Evolutionary conservation across 352 stramenopile genomes (phyloP).

Genomic region (Plasmopara viticola): DNA sequence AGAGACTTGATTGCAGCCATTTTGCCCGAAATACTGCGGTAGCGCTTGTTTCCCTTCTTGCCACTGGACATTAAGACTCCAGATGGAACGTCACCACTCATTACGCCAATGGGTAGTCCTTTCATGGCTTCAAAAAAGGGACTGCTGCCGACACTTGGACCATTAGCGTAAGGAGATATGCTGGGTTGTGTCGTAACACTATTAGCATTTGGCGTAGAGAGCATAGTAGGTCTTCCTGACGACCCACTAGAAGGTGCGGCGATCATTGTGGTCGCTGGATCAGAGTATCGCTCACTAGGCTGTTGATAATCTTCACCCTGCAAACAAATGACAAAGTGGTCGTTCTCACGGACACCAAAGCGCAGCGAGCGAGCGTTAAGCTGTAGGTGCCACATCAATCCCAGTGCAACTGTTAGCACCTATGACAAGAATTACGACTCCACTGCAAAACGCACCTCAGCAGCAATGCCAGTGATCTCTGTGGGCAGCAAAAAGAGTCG

Average conservation of each 20-base stretch:
- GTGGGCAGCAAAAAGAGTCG: conserved; percentile 60
- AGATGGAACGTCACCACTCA: conserved; percentile 14
- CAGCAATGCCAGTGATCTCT: conserved; percentile 49
- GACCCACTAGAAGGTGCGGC: conserved; percentile 3
- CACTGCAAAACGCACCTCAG: conserved; percentile 34
- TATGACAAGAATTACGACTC: not conserved
- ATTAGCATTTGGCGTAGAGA: conserved; percentile 20
- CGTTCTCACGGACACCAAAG: conserved; percentile 72
- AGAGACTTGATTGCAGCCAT: conserved; percentile 81
- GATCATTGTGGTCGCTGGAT: not conserved
- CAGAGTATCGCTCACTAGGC: conserved; percentile 15
- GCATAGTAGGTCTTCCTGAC: conserved; percentile 11
- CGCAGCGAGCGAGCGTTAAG: conserved; percentile 66
- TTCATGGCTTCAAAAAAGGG: conserved; percentile 14
- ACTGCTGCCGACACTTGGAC: conserved; percentile 7
- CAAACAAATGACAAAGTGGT: conserved; percentile 67
- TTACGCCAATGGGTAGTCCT: conserved; percentile 14
- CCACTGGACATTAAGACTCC: conserved; percentile 26
- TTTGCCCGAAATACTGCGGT: conserved; percentile 71
- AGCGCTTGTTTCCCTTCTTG: conserved; percentile 68
- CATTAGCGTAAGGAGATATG: conserved; percentile 23
- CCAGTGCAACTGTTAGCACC: conserved; percentile 8
- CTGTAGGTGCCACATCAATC: conserved; percentile 12
- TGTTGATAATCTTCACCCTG: conserved; percentile 64
- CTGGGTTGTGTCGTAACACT: conserved; percentile 12